Conservation (phyloP, 2,329 filamentous ascomycete species). For the Beauveria caledonica region DNA sequence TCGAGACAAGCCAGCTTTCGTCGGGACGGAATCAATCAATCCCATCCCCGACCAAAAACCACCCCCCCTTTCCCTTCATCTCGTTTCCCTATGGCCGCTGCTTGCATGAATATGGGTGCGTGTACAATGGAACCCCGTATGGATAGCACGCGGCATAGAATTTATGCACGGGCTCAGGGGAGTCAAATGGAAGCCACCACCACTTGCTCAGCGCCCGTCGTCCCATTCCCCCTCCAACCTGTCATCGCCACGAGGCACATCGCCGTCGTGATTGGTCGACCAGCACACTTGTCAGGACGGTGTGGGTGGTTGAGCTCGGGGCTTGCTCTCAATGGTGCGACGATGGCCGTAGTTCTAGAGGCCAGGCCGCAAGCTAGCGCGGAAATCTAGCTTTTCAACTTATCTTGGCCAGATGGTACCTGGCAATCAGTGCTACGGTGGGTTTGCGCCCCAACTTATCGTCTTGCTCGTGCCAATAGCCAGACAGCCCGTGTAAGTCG, state of each 20-base stretch:
- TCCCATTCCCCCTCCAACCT: background rate
- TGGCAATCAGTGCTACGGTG: background rate
- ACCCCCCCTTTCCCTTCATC: no score
- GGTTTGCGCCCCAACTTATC: no score
- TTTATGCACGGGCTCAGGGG: no score
- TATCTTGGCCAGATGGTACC: background rate
- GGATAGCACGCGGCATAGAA: no score
- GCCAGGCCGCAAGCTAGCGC: background rate
- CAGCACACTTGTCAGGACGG: background rate
- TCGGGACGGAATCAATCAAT: no score
- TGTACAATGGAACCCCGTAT: no score
- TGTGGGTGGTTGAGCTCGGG: background rate
- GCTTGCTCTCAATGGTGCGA: background rate
- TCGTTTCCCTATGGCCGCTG: no score
- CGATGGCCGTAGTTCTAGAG: background rate
- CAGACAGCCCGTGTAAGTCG: background rate
- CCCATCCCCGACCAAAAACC: no score
- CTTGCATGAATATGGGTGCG: no score
- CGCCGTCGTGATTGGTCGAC: background rate
- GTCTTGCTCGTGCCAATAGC: no score
- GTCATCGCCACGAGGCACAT: background rate
- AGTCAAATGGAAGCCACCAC: no score
- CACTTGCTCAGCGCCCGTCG: background rate
- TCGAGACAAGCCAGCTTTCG: background rate
- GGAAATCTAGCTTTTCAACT: background rate